Base-by-base conservation (phyloP, 192 early-diverging fungal genomes). In the Rhizophagus clarus region DNA sequence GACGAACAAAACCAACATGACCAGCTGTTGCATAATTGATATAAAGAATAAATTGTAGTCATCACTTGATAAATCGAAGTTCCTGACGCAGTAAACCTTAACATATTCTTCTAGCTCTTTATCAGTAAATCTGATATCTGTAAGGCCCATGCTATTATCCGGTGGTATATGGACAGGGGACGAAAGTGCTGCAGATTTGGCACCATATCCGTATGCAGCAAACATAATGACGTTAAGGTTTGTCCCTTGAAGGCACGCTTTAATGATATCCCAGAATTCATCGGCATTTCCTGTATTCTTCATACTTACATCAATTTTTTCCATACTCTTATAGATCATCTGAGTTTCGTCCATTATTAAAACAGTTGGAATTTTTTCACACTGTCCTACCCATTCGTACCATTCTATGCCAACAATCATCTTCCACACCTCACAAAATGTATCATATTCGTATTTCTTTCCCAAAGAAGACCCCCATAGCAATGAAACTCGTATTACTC, bases 141-240 rank as follows among this genome's bases (percentile, higher is more conserved):
- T 60, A 47, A 74, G 45, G 24, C 47, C 20, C 29, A 51, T 47
- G 51, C 72, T 56, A 2, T 56, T 74, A 4, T 20, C 26, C 51
- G 1, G 26, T 60, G 51, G 72, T 74, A 74, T 2, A 20, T 47
- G 51, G 3, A 32, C 1, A 32, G 32, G 32, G 3, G 72, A 56
- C 24, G 45, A 34, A 34, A 70, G 68, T n/a, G n/a, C n/a, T n/a
- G n/a, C n/a, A n/a, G n/a, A n/a, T n/a, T n/a, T n/a, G n/a, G n/a
- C n/a, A n/a, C n/a, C n/a, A n/a, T n/a, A n/a, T 70, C 32, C 68
- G 7, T 80, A 80, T 26, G 61, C 71, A 1, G 60, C 79, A 73
- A 80, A 80, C 61, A 28, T 42, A 15, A 64, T 51, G 32, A 80
- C 32, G 14, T 62, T 12, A 9, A 73, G 26, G 32, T 40, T 80